These are phyloP conservation scores for Cicer judaicum DNA, from an alignment of 306 rosid genomes.

Conservation along the genomic window DNA sequence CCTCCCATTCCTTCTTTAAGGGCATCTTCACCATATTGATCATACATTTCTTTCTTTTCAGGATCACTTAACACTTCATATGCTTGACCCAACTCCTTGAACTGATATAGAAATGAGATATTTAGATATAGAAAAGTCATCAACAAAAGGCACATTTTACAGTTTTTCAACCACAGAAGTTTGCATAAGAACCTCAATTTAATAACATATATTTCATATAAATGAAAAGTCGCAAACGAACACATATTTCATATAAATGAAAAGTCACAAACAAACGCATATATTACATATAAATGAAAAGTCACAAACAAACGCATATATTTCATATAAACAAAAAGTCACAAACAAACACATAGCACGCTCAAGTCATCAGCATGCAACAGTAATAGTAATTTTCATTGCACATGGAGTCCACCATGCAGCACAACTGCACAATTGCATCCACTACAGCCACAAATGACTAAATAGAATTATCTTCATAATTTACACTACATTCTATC, in stretches of 20 bases:
- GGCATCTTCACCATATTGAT: conserved; percentile 83
- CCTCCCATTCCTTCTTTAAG: conserved; percentile 81
- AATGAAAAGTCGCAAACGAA: neutral
- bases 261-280: neutral
- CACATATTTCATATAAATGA: conserved; percentile 7
- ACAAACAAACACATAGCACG: neutral
- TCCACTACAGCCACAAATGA: neutral
- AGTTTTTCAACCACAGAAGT: neutral
- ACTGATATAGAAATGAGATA: conserved; percentile 49
- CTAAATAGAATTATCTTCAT: neutral
- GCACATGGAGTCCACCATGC: too few species aligned
- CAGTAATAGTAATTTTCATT: neutral
- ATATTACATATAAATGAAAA: conserved; percentile 3
- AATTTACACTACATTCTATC: neutral
- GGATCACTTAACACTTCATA: conserved; percentile 82
- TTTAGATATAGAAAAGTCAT: neutral
- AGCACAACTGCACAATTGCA: neutral
- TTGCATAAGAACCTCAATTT: conserved; percentile 5
- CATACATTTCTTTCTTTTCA: conserved; percentile 74
- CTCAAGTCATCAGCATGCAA: conserved; percentile 20
- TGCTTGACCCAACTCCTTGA: conserved; percentile 81
- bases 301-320: neutral
- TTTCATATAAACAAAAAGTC: neutral
- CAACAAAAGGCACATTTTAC: neutral
- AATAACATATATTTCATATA: conserved; percentile 1